phyloP scores from a whole-genome alignment of 192 early-diverging fungal genomes.

The Mortierella claussenii region DNA sequence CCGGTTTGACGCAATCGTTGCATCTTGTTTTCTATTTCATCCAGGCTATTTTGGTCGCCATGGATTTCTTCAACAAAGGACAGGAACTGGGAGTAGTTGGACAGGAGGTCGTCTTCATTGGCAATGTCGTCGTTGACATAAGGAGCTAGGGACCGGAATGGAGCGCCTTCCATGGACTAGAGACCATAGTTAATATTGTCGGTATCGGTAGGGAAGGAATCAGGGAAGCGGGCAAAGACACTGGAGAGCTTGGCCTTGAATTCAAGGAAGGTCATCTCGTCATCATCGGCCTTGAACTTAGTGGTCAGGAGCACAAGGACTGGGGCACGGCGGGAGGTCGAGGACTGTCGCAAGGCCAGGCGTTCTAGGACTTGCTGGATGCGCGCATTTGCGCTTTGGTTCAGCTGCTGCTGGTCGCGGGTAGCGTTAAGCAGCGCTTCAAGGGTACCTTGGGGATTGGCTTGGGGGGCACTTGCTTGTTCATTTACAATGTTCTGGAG shows the following conservation, averaged over 20 bases:
- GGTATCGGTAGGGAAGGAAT: not conserved
- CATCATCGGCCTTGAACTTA: slow-evolving; percentile 7
- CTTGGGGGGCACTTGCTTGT: no score
- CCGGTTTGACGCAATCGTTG: slow-evolving; percentile 1
- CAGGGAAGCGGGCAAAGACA: not conserved
- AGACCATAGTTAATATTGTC: slow-evolving; percentile 4
- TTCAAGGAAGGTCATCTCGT: slow-evolving; percentile 1
- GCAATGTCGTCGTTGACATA: not conserved
- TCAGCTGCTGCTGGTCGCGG: no score
- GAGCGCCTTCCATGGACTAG: not conserved
- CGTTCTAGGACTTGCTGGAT: no score
- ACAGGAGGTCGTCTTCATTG: not conserved
- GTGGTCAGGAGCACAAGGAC: not conserved
- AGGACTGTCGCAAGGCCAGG: no score
- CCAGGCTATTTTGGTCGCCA: not conserved
- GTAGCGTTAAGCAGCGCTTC: no score
- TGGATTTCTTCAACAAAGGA: not conserved
- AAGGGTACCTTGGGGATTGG: no score
- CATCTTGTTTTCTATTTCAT: not conserved
- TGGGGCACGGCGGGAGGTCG: not conserved
- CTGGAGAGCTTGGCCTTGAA: slow-evolving; percentile 4
- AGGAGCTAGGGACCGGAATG: not conserved
- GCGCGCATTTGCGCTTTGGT: no score
- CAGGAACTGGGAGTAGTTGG: not conserved
- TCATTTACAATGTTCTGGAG: no score